Evolutionary conservation across 495 filamentous ascomycete genomes (phyloP), one percentile per base, ranked within the genome.

Genomic region (Hyaloscypha finlandica): DNA sequence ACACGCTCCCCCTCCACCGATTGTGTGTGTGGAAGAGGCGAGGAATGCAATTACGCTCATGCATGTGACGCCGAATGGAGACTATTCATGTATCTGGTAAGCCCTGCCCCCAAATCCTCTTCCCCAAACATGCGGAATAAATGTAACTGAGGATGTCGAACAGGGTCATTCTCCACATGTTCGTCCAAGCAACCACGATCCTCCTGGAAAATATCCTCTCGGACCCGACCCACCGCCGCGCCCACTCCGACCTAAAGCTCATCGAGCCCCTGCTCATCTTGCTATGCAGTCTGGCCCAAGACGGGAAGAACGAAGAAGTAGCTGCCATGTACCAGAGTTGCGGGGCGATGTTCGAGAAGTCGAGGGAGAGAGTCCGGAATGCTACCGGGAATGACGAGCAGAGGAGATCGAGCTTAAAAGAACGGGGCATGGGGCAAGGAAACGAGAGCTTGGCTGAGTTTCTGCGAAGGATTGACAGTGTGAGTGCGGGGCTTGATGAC

Each of bases 111-210:
- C 64, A 61, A 61, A 55, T 35, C 63, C 3, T 48, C 45, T 78
- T 73, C 71, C 62, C 51, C 30, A 5, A 2, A 25, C 25, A 25
- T 2, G 5, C 6, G 52, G 4, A 22, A 19, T 52, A 63, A 63
- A 45, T 1, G 45, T 42, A 58, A 54, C 42, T 11, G 11, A 48
- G 25, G 25, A 25, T 25, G 25, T 48, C 42, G 16, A 25, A 25
- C 61, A 96, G 93, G 94, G 84, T 97, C 70, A 92, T 97, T 71
- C 82, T 99, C 55, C 97, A 99, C 79, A 97, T 95, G 77, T 96
- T 96, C 8, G 92, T 99, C 22, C 97, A 94, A 4, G 91, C 95
- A 9, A 84, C 97, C 6, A 92, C 97, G 3, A 97, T 94, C 1
- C 81, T 99, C 16, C 98, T 99, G 73, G 92, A 91, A 61, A 94